Evolutionary conservation across 2,329 filamentous ascomycete genomes (phyloP).

Genomic region (Cercospora citrullina): DNA sequence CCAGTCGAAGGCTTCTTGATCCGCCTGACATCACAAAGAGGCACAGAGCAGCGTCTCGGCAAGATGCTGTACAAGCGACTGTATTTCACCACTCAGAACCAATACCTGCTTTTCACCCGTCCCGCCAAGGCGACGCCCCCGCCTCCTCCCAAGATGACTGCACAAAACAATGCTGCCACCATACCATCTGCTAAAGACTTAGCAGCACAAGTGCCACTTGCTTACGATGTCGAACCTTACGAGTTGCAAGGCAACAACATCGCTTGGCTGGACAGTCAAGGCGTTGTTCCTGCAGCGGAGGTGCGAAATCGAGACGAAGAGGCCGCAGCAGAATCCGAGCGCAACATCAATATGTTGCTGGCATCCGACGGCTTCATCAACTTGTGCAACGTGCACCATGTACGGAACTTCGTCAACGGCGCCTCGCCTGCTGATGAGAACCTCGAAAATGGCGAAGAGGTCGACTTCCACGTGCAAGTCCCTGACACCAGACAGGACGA

Average conservation of each 20-base stretch:
- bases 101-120: conserved; percentile 62
- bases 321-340: conserved; percentile 59
- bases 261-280: conserved; percentile 55
- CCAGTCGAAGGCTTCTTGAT: conserved; percentile 68
- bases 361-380: conserved; percentile 66
- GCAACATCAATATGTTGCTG: conserved; percentile 59
- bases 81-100: conserved; percentile 65
- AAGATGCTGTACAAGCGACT: conserved; percentile 65
- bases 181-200: conserved; percentile 59
- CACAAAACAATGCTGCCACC: conserved; percentile 42
- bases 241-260: conserved; percentile 55
- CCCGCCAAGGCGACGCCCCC: conserved; percentile 59
- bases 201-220: conserved; percentile 58
- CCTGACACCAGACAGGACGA: conserved; percentile 46
- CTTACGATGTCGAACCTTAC: conserved; percentile 63
- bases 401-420: conserved; percentile 57
- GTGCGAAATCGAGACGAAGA: conserved; percentile 57
- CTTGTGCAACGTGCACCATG: conserved; percentile 57
- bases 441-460: conserved; percentile 55
- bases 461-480: conserved; percentile 54
- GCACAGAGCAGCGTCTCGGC: conserved; percentile 58
- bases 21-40: conserved; percentile 63
- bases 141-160: conserved; percentile 57
- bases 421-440: conserved; percentile 55
- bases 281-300: conserved; percentile 38